These are phyloP conservation scores for Boletus sp. DNA, from an alignment of 768 basidiomycete species.

Conservation along the genomic window DNA sequence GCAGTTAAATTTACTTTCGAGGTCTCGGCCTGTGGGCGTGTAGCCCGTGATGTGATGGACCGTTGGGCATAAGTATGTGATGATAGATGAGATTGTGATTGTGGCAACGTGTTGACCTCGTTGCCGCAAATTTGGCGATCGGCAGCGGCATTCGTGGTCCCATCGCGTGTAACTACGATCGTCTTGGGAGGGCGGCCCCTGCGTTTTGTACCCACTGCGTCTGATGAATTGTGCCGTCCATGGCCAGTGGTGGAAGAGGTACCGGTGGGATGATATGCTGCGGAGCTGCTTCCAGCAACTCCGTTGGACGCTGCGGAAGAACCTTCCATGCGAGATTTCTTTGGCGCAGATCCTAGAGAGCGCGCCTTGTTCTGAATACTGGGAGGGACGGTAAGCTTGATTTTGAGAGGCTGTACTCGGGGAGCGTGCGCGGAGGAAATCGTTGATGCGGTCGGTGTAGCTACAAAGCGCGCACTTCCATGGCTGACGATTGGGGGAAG, in stretches of 20 bases:
- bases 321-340: constrained; percentile 27
- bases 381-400: constrained; percentile 67
- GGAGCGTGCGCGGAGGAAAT: constrained; percentile 31
- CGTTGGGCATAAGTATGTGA: constrained; percentile 22
- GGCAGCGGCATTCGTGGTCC: constrained; percentile 13
- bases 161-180: constrained; percentile 34
- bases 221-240: constrained; percentile 20
- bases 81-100: constrained; percentile 37
- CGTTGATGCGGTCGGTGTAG: constrained; percentile 39
- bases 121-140: constrained; percentile 28
- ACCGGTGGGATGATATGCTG: constrained; percentile 6
- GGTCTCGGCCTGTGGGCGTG: constrained; percentile 24
- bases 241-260: constrained; percentile 29
- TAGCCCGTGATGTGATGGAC: constrained; percentile 22
- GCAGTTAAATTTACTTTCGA: constrained; percentile 31
- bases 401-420: constrained; percentile 51
- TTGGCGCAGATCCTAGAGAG: constrained; percentile 23
- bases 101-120: constrained; percentile 35
- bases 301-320: constrained; percentile 38
- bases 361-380: constrained; percentile 48
- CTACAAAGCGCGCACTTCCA: constrained; percentile 39
- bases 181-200: constrained; percentile 58
- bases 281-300: constrained; percentile 31
- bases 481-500: constrained; percentile 29
- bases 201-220: constrained; percentile 39